Conservation (phyloP, 768 basidiomycete genomes). For the Lactarius hengduanensis region DNA sequence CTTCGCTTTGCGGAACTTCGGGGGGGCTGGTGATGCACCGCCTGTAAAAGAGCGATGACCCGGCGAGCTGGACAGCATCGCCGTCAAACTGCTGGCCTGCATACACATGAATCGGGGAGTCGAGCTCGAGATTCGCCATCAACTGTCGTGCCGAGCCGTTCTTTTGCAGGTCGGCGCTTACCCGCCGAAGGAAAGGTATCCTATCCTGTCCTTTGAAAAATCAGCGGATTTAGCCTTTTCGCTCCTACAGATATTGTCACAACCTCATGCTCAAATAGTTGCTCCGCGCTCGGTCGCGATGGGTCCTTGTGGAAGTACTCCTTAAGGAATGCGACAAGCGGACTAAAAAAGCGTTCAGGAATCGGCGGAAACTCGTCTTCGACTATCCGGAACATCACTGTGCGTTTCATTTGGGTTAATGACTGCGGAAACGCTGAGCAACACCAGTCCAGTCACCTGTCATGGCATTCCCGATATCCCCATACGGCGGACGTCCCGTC, state of each 20-base stretch:
- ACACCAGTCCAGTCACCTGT: slow-evolving; percentile 52
- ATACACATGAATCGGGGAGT: slow-evolving; percentile 33
- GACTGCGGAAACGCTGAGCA: not conserved
- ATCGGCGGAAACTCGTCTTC: slow-evolving; percentile 89
- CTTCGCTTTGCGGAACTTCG: slow-evolving; percentile 31
- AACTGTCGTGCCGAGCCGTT: slow-evolving; percentile 57
- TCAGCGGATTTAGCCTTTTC: not conserved
- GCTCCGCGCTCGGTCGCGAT: slow-evolving; percentile 74
- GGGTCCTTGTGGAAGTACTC: slow-evolving; percentile 93
- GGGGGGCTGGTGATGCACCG: slow-evolving; percentile 23
- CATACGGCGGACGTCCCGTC: slow-evolving; percentile 90
- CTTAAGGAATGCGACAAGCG: slow-evolving; percentile 76
- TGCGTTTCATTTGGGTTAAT: slow-evolving; percentile 5
- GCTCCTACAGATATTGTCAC: no score
- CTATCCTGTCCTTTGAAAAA: slow-evolving; percentile 77
- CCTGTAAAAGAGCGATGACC: slow-evolving; percentile 14
- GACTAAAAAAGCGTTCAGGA: slow-evolving; percentile 74
- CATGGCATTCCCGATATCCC: slow-evolving; percentile 87
- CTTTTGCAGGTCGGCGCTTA: slow-evolving; percentile 83
- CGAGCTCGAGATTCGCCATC: slow-evolving; percentile 43
- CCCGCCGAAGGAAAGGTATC: slow-evolving; percentile 90
- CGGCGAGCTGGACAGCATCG: slow-evolving; percentile 24
- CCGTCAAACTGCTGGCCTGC: slow-evolving; percentile 18
- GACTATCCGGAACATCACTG: slow-evolving; percentile 97
- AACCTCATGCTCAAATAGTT: slow-evolving; percentile 64